A percentile compares a stretch with the other conserved stretches of the same genome.
These are phyloP conservation scores for Fagus sylvatica DNA, from an alignment of 306 rosid genomes.

Conservation along the genomic window DNA sequence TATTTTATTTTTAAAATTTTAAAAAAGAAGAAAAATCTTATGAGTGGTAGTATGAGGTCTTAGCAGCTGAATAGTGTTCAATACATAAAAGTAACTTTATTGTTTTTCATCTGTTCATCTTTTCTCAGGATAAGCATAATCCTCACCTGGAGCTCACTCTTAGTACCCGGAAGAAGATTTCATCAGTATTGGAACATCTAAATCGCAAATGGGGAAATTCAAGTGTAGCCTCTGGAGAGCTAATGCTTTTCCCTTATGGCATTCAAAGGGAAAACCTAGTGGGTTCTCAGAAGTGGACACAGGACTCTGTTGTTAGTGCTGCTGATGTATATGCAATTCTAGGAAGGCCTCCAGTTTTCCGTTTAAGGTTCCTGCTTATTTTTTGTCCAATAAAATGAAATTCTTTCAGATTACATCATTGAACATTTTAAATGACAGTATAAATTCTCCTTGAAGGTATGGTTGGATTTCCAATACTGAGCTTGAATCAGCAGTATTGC, in stretches of 20 bases:
- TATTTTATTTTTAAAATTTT: too few species aligned
- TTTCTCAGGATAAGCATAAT: conserved; percentile 81
- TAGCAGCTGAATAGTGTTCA: conserved; percentile 23
- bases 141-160: conserved; percentile 96
- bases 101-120: neutral
- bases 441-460: conserved; percentile 65
- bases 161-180: conserved; percentile 84
- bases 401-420: neutral
- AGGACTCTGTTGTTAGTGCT: conserved; percentile 73
- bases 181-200: conserved; percentile 92
- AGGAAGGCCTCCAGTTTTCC: conserved; percentile 81
- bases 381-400: neutral
- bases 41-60: neutral
- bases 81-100: conserved; percentile 6
- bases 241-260: conserved; percentile 78
- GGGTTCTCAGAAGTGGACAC: conserved; percentile 75
- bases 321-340: conserved; percentile 71
- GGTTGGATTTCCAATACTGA: conserved; percentile 78
- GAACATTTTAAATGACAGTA: neutral
- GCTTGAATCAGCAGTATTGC: conserved; percentile 41
- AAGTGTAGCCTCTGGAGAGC: conserved; percentile 79
- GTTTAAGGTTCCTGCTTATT: conserved; percentile 66
- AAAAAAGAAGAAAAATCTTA: neutral
- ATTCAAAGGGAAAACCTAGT: conserved; percentile 63
- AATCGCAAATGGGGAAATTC: conserved; percentile 97